phyloP scores from a whole-genome alignment of 768 basidiomycete genomes.

The Mycena galopus region DNA sequence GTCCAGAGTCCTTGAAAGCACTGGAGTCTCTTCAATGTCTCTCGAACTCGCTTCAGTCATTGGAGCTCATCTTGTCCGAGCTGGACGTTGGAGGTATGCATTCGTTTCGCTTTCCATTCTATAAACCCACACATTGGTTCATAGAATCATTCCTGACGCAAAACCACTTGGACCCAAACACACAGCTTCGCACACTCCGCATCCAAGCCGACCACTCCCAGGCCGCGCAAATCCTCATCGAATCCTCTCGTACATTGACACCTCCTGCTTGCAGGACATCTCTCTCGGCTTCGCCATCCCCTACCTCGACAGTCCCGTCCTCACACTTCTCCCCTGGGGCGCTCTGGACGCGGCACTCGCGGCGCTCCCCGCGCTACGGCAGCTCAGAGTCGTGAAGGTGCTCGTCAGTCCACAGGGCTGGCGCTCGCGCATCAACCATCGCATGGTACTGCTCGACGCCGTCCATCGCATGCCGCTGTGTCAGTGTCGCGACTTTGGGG shows the following conservation, averaged over 20 bases:
- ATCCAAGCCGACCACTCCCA: slow-evolving; percentile 31
- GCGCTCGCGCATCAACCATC: slow-evolving; percentile 31
- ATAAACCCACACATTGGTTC: not conserved
- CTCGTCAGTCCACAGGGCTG: slow-evolving; percentile 32
- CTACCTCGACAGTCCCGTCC: slow-evolving; percentile 27
- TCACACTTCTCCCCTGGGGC: slow-evolving; percentile 17
- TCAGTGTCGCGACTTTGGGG: slow-evolving; percentile 17
- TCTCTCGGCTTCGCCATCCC: slow-evolving; percentile 33
- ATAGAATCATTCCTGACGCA: slow-evolving; percentile 17
- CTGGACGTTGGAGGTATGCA: slow-evolving; percentile 17
- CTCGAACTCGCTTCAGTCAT: slow-evolving; percentile 1
- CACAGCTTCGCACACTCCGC: slow-evolving; percentile 4
- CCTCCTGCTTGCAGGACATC: slow-evolving; percentile 2
- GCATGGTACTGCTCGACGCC: slow-evolving; percentile 13
- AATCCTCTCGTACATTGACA: slow-evolving; percentile 21
- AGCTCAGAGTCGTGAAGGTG: slow-evolving; percentile 23
- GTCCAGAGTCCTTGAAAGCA: not conserved
- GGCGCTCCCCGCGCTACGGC: slow-evolving; percentile 19
- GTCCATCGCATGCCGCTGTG: slow-evolving; percentile 21
- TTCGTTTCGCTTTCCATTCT: not conserved
- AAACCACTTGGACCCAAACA: not conserved
- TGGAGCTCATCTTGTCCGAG: slow-evolving; percentile 24
- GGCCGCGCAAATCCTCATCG: slow-evolving; percentile 22
- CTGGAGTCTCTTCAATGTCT: slow-evolving; percentile 17
- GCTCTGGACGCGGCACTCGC: slow-evolving; percentile 19